These are phyloP conservation scores for Scutellaria minor DNA, from an alignment of 257 asterid species.

Conservation along the genomic window DNA sequence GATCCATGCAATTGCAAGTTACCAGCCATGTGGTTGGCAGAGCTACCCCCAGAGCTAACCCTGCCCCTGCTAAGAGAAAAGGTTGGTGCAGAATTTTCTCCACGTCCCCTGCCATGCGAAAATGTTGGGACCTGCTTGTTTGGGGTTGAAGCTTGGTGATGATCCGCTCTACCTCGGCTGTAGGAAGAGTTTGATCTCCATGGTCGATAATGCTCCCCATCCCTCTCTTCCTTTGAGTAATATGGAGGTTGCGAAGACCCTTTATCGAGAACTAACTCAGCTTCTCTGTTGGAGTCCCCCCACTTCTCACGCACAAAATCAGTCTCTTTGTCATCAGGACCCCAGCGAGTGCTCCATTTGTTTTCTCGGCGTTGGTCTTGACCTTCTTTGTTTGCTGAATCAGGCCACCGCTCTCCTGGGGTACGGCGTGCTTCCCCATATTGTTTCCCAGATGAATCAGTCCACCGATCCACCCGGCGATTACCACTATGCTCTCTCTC, in stretches of 20 bases:
- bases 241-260: slow-evolving; percentile 50
- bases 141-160: slow-evolving; percentile 55
- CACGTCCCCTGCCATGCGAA: slow-evolving; percentile 85
- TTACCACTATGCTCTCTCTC: slow-evolving; percentile 68
- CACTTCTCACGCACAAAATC: slow-evolving; percentile 67
- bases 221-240: slow-evolving; percentile 83
- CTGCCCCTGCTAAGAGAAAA: slow-evolving; percentile 74
- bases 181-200: slow-evolving; percentile 79
- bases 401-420: slow-evolving; percentile 74
- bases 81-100: slow-evolving; percentile 54
- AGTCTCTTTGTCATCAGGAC: slow-evolving; percentile 73
- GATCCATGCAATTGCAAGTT: slow-evolving; percentile 53
- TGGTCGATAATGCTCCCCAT: slow-evolving; percentile 77
- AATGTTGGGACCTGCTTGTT: slow-evolving; percentile 64
- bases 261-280: slow-evolving; percentile 61
- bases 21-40: slow-evolving; percentile 39
- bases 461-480: slow-evolving; percentile 75
- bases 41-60: slow-evolving; percentile 50
- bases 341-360: slow-evolving; percentile 98
- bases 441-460: slow-evolving; percentile 73
- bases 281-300: slow-evolving; percentile 70
- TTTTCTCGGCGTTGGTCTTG: slow-evolving; percentile 87
- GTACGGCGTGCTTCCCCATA: slow-evolving; percentile 78
- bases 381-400: slow-evolving; percentile 74
- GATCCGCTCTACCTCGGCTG: slow-evolving; percentile 80